Percentiles rank a stretch among this genome's conserved stretches.
Evolutionary conservation across 2,329 filamentous ascomycete genomes (phyloP).

Genomic region (Cladophialophora chaetospira): DNA sequence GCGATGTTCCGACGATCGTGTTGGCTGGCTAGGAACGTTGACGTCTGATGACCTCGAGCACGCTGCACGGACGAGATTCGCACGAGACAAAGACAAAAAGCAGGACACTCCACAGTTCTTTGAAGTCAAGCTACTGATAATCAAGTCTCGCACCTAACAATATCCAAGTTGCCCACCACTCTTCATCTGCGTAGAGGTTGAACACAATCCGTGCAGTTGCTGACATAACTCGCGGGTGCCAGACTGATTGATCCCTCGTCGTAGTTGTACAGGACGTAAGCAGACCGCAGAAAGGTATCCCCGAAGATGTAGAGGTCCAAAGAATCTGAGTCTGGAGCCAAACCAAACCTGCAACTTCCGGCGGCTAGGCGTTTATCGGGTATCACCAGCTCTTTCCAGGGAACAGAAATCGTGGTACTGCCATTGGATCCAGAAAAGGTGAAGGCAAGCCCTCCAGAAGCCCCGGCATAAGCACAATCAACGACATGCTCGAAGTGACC

Average conservation of each 20-base stretch:
- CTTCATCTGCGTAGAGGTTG: no score
- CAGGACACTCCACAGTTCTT: no score
- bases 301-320: constrained; percentile 3
- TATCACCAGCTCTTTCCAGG: constrained; percentile 2
- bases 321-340: neutral
- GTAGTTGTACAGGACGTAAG: constrained; percentile 7
- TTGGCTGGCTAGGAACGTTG: no score
- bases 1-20: no score
- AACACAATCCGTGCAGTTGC: constrained; percentile 3
- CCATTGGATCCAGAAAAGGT: neutral
- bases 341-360: neutral
- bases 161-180: no score
- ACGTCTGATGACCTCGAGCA: no score
- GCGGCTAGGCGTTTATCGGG: neutral
- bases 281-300: constrained; percentile 7
- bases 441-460: neutral
- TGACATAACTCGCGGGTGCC: constrained; percentile 6
- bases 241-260: neutral
- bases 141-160: no score
- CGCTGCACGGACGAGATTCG: no score
- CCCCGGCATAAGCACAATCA: neutral
- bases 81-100: no score
- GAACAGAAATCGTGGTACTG: neutral
- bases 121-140: no score
- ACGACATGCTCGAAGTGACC: neutral